Base-by-base conservation (phyloP, 2,329 filamentous ascomycete genomes). In the Polychaeton citri region DNA sequence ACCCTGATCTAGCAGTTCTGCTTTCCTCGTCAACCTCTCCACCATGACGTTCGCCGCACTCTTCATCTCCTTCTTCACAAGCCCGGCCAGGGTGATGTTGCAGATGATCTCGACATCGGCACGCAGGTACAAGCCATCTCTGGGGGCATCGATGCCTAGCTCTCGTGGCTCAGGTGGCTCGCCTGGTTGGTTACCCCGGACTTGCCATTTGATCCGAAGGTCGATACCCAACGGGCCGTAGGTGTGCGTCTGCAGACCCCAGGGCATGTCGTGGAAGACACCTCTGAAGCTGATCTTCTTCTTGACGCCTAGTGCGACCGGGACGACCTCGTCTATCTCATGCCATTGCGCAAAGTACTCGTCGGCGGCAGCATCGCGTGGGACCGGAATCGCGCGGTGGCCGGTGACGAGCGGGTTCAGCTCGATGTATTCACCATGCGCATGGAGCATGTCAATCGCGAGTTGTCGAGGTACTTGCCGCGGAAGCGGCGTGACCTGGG, bases 311-410 rank as follows among this genome's bases (percentile, higher is more conserved):
- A 78, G 77, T 5, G 81, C 60, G 46, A 75, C 73, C 52, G 80
- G 76, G 40, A 82, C 76, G 48, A 75, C 70, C 64, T 82, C 70
- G 38, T 63, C 70, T 50, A 82, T 81, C 57, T 81, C 76, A 55
- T 82, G 82, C 78, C 78, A 82, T 19, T 77, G 79, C 43, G 74
- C 74, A 58, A 79, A 82, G 59, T 69, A 82, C 57, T 82, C 78
- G 57, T 82, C 78, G 45, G 74, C 63, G 38, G 74, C 69, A 43
- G 77, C 76, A 58, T 78, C 67, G 59, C 75, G 76, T 19, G 78
- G 78, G 2, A 78, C 75, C 36, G 74, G 64, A 53, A 81, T 78
- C 40, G 74, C 61, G 43, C 72, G 72, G 61, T 77, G 70, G 24
- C 63, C 63, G 40, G 79, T 68, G 19, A 82, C 77, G 34, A 82